Evolutionary conservation across 2,329 filamentous ascomycete genomes (phyloP), one percentile per base, ranked within the genome.

Genomic region (Tolypocladium endophyticum): DNA sequence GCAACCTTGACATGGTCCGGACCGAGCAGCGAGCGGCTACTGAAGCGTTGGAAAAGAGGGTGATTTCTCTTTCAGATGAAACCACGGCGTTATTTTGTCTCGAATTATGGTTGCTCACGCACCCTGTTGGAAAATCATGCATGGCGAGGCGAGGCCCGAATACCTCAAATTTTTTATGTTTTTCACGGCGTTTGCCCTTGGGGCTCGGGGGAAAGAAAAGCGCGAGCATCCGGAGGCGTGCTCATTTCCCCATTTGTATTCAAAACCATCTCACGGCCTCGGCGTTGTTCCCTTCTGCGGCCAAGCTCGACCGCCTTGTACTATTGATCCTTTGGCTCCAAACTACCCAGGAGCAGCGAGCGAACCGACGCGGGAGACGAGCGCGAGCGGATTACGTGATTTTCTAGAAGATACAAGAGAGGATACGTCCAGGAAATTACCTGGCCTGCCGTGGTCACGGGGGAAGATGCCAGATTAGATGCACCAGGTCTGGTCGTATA

Each of bases 71-170:
- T 16, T 33, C 39, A 41, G 18, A 35, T n/a, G 3, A 53, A n/a
- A 53, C 30, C 30, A 14, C 30, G 50, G 50, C 50, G 50, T 53
- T 53, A n/a, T 28, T 53, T 23, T 30, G 50, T 53, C 50, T 35
- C 50, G 50, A 35, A 14, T 53, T 33, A 33, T 14, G 30, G 30
- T n/a, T 50, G 20, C 12, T 14, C 30, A 35, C 50, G 50, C 30
- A 35, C 2, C 25, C 38, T 16, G 35, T 56, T 56, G 33, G 23
- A 53, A 53, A 53, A 53, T 30, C 53, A 59, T 59, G 57, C 52
- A 59, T 59, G 55, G 58, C 58, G 58, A 59, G 58, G 58, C 53
- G 41, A 25, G 33, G 38, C 36, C n/a, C 50, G 33, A 20, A n/a
- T 16, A 41, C 28, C 45, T 20, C 23, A 11, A 11, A 6, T 41